Evolutionary conservation across 2,329 filamentous ascomycete genomes (phyloP).

Genomic region (Epichloe sylvatica): DNA sequence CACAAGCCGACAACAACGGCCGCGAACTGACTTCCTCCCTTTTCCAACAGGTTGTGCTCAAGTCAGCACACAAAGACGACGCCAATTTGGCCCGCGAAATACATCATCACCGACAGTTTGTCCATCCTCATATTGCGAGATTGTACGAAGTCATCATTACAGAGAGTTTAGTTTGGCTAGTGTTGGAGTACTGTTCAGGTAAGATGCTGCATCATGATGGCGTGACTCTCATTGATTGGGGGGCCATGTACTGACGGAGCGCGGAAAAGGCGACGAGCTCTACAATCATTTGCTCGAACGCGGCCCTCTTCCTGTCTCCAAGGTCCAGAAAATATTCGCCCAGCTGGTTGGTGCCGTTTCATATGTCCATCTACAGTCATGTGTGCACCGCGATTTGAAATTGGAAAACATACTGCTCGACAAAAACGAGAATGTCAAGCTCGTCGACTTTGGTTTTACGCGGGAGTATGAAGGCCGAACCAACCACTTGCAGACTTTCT

Average conservation of each 20-base stretch:
- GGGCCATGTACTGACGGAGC: neutral
- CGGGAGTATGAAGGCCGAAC: slow-evolving; percentile 91
- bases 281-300: slow-evolving; percentile 90
- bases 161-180: slow-evolving; percentile 87
- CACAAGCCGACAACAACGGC: neutral
- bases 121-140: slow-evolving; percentile 91
- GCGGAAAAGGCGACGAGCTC: slow-evolving; percentile 71
- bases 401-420: slow-evolving; percentile 83
- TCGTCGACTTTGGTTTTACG: slow-evolving; percentile 97
- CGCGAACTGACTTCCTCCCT: neutral
- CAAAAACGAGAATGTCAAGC: slow-evolving; percentile 92
- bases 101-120: slow-evolving; percentile 94
- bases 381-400: slow-evolving; percentile 92
- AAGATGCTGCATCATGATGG: slow-evolving; percentile 15
- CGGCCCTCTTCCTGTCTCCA: slow-evolving; percentile 68
- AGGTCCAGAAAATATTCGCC: slow-evolving; percentile 90
- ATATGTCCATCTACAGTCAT: slow-evolving; percentile 89
- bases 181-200: slow-evolving; percentile 92
- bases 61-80: slow-evolving; percentile 92
- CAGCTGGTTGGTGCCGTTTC: slow-evolving; percentile 89
- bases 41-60: slow-evolving; percentile 69
- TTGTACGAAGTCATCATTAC: slow-evolving; percentile 98
- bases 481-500: slow-evolving; percentile 93
- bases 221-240: neutral
- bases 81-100: slow-evolving; percentile 93